phyloP scores from a whole-genome alignment of 1,139 yeast genomes.

The Yamadazyma diddensiae region DNA sequence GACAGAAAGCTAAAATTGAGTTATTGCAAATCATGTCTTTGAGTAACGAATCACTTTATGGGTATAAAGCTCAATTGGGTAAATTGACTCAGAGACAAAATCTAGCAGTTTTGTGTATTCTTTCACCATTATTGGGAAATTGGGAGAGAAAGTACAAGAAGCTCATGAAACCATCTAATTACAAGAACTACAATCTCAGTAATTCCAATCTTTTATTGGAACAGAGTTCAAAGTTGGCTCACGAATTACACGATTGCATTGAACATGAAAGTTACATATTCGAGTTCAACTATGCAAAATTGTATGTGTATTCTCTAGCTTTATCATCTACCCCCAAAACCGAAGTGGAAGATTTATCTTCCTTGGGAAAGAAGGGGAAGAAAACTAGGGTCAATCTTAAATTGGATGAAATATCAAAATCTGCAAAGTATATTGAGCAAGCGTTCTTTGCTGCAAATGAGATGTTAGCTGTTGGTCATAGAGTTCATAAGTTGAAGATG shows the following conservation, averaged over 20 bases:
- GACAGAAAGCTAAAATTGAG: conserved; percentile 77
- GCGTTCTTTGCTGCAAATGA: conserved; percentile 87
- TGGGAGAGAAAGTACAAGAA: conserved; percentile 70
- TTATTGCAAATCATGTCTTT: conserved; percentile 74
- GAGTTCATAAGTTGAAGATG: conserved; percentile 64
- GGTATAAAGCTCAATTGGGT: conserved; percentile 56
- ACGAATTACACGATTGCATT: conserved; percentile 41
- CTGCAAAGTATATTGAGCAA: conserved; percentile 74
- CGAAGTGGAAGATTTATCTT: conserved; percentile 15
- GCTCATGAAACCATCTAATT: conserved; percentile 48
- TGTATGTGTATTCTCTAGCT: conserved; percentile 82
- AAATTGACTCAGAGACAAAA: conserved; percentile 60
- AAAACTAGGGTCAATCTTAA: conserved; percentile 35
- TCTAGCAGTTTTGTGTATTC: conserved; percentile 64
- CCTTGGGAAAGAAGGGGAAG: conserved; percentile 15
- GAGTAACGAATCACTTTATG: conserved; percentile 82
- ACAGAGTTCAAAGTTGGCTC: conserved; percentile 36
- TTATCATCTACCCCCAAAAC: conserved; percentile 47
- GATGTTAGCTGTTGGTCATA: conserved; percentile 65
- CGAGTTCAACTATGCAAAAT: conserved; percentile 79
- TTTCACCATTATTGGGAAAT: conserved; percentile 72
- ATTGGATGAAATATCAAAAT: conserved; percentile 67
- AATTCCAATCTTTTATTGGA: conserved; percentile 31
- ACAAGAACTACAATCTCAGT: conserved; percentile 23
- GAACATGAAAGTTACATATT: conserved; percentile 73